Conservation (phyloP, 495 filamentous ascomycete species). For the Letharia lupina region DNA sequence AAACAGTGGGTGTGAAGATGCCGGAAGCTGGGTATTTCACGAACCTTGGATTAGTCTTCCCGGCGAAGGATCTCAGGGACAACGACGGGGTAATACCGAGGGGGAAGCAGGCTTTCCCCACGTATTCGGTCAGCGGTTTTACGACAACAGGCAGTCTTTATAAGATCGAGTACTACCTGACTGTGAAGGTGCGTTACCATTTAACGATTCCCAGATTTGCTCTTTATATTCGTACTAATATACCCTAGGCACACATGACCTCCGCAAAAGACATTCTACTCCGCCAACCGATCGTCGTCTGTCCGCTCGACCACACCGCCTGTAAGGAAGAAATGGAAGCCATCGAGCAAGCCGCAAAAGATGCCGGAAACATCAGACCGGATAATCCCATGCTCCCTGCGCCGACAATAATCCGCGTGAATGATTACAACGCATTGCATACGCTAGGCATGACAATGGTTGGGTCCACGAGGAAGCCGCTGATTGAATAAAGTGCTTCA, state of each 20-base stretch:
- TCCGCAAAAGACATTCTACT: conserved; percentile 82
- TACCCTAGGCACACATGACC: conserved; percentile 72
- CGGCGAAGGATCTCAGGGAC: conserved; percentile 81
- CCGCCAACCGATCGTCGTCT: conserved; percentile 91
- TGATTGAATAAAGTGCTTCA: conserved; percentile 65
- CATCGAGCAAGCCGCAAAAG: conserved; percentile 89
- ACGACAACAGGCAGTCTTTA: conserved; percentile 91
- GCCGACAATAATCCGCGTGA: conserved; percentile 67
- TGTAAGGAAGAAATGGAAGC: conserved; percentile 98
- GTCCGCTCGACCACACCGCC: conserved; percentile 85
- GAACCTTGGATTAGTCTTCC: conserved; percentile 84
- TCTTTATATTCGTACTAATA: not conserved
- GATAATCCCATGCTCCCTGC: conserved; percentile 86
- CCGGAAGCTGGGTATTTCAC: conserved; percentile 84
- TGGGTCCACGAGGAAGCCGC: conserved; percentile 72
- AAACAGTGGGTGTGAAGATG: conserved; percentile 69
- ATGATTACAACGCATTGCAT: conserved; percentile 65
- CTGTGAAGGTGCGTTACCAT: conserved; percentile 65
- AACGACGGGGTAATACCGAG: conserved; percentile 79
- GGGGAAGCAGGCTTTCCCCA: conserved; percentile 78
- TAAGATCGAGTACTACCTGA: conserved; percentile 95
- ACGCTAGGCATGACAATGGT: conserved; percentile 78
- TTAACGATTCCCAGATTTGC: not conserved
- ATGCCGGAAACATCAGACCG: conserved; percentile 75
- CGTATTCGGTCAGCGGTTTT: conserved; percentile 81